Base-by-base conservation (phyloP, 2,329 filamentous ascomycete genomes). In the Ophiostoma novo-ulmi region DNA sequence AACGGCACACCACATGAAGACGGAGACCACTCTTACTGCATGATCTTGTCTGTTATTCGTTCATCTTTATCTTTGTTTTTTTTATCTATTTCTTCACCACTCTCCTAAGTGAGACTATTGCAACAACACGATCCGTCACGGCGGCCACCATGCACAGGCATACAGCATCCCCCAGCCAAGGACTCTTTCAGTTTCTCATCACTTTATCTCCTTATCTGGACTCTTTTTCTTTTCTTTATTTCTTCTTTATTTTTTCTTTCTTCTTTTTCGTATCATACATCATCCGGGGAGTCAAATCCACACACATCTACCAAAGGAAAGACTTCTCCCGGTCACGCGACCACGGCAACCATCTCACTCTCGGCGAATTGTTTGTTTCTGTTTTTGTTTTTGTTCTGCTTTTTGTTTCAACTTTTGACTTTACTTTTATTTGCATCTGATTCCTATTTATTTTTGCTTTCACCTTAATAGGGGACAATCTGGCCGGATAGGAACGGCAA, bases 21-120 rank as follows among this genome's bases (percentile, higher is more conserved):
- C 77, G 65, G 81, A 81, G 74, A 55, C 77, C 11, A 76, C 78
- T 71, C 79, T 79, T 72, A 77, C 75, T 22, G 79, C 73, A 67
- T 77, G 71, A 71, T 26, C 26, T 7, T 17, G 26, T 58, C 58
- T 58, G 52, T 36, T 55, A 11, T 68, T 36, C 2, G 8, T 65
- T 52, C 36, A 5, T 8, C 1, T 3, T 31, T 22, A 13, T 44
- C 3, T 67, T 17, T 26, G 3, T 26, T 35, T 35, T 8, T 69
- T 13, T 31, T 22, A 17, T 31, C 3, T 31, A 14, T 44, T 52
- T 58, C 10, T 58, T 71, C 64, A 68, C 7, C 44, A 48, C 44
- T 48, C 7, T 17, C 44, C 44, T 48, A 5, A 13, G 11, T 48
- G 20, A 17, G 44, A 48, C 39, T 52, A 55, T 52, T 69, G 44